These are phyloP conservation scores for Quercus phellos DNA, from an alignment of 331 rosid genomes.

Conservation along the genomic window DNA sequence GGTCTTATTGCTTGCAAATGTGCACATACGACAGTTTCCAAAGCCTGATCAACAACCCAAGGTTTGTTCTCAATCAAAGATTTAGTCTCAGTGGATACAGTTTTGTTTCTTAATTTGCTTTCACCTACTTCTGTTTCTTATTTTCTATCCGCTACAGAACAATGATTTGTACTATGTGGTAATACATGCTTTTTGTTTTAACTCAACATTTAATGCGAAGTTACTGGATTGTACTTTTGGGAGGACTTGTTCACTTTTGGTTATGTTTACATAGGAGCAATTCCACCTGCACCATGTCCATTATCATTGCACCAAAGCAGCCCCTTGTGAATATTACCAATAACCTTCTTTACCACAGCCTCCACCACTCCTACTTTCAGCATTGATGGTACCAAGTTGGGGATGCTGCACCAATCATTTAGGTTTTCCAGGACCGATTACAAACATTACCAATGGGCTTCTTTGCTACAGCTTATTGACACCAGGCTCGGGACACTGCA, in stretches of 20 bases:
- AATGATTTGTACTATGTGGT: background rate
- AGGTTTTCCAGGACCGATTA: no score
- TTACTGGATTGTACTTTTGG: background rate
- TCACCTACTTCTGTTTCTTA: background rate
- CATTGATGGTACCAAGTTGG: background rate
- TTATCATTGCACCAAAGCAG: background rate
- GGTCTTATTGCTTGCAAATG: conserved; percentile 87
- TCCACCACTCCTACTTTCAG: background rate
- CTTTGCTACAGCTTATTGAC: no score
- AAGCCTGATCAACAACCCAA: conserved; percentile 98
- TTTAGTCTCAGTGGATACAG: background rate
- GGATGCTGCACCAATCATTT: background rate
- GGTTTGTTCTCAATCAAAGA: conserved; percentile 43
- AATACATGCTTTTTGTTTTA: background rate
- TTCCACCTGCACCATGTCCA: background rate
- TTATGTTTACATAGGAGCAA: background rate
- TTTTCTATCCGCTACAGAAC: background rate
- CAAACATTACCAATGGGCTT: no score
- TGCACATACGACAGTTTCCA: conserved; percentile 87
- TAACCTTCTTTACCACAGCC: background rate
- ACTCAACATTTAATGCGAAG: background rate
- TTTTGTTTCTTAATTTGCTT: background rate
- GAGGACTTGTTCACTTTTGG: background rate
- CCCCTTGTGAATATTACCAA: background rate
- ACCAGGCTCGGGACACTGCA: no score